These are phyloP conservation scores for Malassezia arunalokei DNA, from an alignment of 1,284 basidiomycete species.

Conservation along the genomic window DNA sequence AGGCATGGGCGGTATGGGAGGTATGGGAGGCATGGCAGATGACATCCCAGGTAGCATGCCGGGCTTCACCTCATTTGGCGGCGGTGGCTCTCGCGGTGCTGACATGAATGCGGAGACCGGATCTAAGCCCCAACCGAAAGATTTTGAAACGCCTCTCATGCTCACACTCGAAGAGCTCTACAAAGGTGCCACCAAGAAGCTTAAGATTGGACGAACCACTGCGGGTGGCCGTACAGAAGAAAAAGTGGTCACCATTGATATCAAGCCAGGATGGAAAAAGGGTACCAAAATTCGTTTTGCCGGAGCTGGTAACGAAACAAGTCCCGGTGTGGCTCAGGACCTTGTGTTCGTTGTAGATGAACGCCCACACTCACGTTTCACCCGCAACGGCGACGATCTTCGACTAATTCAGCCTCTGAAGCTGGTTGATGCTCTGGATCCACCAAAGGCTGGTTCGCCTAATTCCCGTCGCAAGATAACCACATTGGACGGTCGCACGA, in stretches of 20 bases:
- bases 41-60: slow-evolving; percentile 22
- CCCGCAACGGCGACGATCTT: slow-evolving; percentile 41
- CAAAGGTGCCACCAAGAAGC: slow-evolving; percentile 70
- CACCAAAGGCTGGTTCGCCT: slow-evolving; percentile 29
- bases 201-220: slow-evolving; percentile 70
- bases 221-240: slow-evolving; percentile 67
- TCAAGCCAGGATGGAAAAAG: slow-evolving; percentile 45
- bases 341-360: slow-evolving; percentile 45
- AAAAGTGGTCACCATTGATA: slow-evolving; percentile 57
- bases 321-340: slow-evolving; percentile 34
- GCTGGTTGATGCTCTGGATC: slow-evolving; percentile 40
- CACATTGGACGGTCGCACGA: slow-evolving; percentile 33
- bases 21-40: slow-evolving; percentile 28
- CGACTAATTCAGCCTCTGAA: slow-evolving; percentile 24
- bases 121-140: slow-evolving; percentile 49
- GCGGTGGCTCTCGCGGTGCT: slow-evolving; percentile 15
- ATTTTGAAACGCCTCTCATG: slow-evolving; percentile 67
- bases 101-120: slow-evolving; percentile 17
- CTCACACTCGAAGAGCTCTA: slow-evolving; percentile 84
- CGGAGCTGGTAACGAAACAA: slow-evolving; percentile 39
- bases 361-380: slow-evolving; percentile 34
- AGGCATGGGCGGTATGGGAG: slow-evolving; percentile 28
- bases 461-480: slow-evolving; percentile 23
- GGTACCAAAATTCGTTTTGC: slow-evolving; percentile 44
- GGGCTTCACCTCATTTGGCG: slow-evolving; percentile 17